Conservation (phyloP, 2,329 filamentous ascomycete genomes). For the Diaporthe ilicicola region DNA sequence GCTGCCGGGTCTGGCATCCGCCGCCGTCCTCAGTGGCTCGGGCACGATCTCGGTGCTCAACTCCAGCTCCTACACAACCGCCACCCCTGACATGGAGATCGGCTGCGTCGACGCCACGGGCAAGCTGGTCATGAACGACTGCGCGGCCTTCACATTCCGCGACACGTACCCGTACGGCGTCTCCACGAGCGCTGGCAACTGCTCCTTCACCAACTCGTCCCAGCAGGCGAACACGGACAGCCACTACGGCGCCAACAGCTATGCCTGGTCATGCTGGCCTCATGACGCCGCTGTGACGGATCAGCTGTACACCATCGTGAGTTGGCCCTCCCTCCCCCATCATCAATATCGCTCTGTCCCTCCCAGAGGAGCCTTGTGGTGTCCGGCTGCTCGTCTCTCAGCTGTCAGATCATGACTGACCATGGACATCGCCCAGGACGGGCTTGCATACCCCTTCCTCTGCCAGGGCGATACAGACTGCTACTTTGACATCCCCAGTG, state of each 20-base stretch:
- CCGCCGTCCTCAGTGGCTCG: background rate
- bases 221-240: constrained; percentile 24
- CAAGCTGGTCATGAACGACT: constrained; percentile 26
- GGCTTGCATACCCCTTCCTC: constrained; percentile 23
- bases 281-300: constrained; percentile 1
- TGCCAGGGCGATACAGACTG: constrained; percentile 22
- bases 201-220: constrained; percentile 26
- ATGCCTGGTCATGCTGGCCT: constrained; percentile 28
- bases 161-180: background rate
- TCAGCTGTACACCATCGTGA: constrained; percentile 28
- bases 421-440: background rate
- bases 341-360: background rate
- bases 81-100: constrained; percentile 10
- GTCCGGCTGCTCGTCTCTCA: background rate
- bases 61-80: constrained; percentile 8
- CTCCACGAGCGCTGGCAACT: constrained; percentile 22
- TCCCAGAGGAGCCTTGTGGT: background rate
- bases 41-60: constrained; percentile 26
- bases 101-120: constrained; percentile 28
- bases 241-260: constrained; percentile 6
- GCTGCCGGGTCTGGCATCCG: background rate
- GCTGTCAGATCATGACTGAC: background rate
- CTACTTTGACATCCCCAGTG: constrained; percentile 28
- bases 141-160: constrained; percentile 19
- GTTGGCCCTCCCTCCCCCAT: background rate